These are phyloP conservation scores for Williopsis jadinii DNA, from an alignment of 1,139 yeast genomes.

Conservation along the genomic window DNA sequence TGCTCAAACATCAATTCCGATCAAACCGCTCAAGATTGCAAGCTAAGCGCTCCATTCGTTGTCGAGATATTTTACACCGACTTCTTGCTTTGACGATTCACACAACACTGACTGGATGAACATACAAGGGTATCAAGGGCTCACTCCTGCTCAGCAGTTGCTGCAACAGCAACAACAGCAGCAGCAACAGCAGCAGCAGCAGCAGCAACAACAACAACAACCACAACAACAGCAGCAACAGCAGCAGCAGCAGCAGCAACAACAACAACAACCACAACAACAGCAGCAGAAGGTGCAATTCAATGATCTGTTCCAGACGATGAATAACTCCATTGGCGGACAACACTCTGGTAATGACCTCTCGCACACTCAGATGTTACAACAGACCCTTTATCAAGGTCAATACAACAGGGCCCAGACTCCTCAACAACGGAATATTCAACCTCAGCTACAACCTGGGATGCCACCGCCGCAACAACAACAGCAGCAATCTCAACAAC, in stretches of 20 bases:
- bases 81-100: too few species aligned
- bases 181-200: constrained; percentile 10
- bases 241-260: constrained; percentile 12
- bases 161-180: constrained; percentile 17
- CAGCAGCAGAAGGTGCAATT: constrained; percentile 20
- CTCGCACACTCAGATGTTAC: constrained; percentile 28
- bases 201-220: constrained; percentile 14
- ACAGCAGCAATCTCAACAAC: constrained; percentile 20
- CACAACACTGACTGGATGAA: constrained; percentile 10
- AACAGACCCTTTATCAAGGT: constrained; percentile 34
- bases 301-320: constrained; percentile 27
- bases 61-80: too few species aligned
- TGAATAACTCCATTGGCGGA: constrained; percentile 19
- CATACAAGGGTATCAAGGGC: constrained; percentile 21
- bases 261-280: constrained; percentile 9
- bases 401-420: constrained; percentile 23
- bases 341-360: constrained; percentile 13
- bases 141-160: constrained; percentile 19
- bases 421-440: constrained; percentile 29
- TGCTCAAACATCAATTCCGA: too few species aligned
- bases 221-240: constrained; percentile 12
- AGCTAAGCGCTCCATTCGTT: too few species aligned
- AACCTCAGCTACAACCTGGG: constrained; percentile 25
- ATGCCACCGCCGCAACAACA: constrained; percentile 23
- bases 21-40: too few species aligned